A percentile compares a stretch with the other conserved stretches of the same genome.
phyloP scores from a whole-genome alignment of 371 early-diverging fungal genomes.

The Blakeslea trispora region DNA sequence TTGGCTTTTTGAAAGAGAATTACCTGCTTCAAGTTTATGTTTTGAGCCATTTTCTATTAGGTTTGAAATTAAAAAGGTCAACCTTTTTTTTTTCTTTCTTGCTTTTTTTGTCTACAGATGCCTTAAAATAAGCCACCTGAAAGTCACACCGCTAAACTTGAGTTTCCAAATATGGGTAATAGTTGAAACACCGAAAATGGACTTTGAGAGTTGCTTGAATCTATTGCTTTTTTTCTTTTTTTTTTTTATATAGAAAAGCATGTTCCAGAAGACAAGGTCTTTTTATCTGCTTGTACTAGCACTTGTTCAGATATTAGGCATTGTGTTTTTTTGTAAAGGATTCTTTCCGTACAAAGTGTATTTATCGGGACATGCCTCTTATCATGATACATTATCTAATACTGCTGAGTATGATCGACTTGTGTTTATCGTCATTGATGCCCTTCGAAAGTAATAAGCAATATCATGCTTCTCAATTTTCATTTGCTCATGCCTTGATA shows the following conservation, averaged over 20 bases:
- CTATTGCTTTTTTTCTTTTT: no score
- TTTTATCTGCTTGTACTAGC: constrained; percentile 26
- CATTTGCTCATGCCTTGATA: no score
- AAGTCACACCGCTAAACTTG: not conserved
- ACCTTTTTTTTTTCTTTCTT: not conserved
- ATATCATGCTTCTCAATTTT: not conserved
- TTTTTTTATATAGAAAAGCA: not conserved
- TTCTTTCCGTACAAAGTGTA: constrained; percentile 80
- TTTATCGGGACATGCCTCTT: constrained; percentile 61
- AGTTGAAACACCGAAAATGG: no score
- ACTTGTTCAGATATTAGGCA: constrained; percentile 60
- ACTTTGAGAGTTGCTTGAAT: no score
- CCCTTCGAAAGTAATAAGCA: constrained; percentile 61
- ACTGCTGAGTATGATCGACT: constrained; percentile 68
- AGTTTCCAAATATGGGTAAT: no score
- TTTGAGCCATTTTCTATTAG: constrained; percentile 5
- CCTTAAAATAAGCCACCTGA: constrained; percentile 9
- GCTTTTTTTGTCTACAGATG: not conserved
- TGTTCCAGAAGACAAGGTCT: constrained; percentile 4
- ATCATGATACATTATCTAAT: constrained; percentile 11
- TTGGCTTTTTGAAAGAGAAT: not conserved
- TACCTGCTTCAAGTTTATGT: constrained; percentile 22
- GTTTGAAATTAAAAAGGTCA: constrained; percentile 1
- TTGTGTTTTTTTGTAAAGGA: constrained; percentile 69
- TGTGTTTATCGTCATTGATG: constrained; percentile 82